phyloP scores from a whole-genome alignment of 345 rosid species.

The Moringa oleifera region DNA sequence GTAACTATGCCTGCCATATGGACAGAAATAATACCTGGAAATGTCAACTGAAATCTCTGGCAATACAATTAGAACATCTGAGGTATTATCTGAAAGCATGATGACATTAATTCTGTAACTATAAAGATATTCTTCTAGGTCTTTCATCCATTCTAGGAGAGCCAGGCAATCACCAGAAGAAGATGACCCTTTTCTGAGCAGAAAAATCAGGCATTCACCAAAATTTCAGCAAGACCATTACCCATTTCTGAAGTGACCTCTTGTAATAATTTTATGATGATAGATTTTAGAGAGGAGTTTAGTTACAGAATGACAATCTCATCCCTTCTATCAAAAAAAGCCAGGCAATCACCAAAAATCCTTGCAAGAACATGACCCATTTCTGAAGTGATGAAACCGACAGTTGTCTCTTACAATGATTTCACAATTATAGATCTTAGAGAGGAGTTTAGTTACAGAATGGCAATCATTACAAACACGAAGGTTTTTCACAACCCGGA shows the following conservation, averaged over 20 bases:
- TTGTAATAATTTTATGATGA: conserved; percentile 41
- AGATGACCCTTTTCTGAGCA: too few relatives aligned
- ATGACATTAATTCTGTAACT: not conserved
- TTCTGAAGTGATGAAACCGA: conserved; percentile 52
- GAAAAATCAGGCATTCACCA: conserved; percentile 25
- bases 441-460: conserved; percentile 39
- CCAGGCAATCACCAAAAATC: conserved; percentile 40
- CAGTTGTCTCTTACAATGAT: conserved; percentile 54
- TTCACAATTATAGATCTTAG: conserved; percentile 34
- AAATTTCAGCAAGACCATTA: conserved; percentile 50
- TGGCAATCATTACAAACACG: conserved; percentile 54
- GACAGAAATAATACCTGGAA: too few relatives aligned
- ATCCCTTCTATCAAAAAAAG: not conserved
- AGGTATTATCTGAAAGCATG: too few relatives aligned
- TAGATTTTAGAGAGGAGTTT: conserved; percentile 42
- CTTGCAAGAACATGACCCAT: conserved; percentile 44
- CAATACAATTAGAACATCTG: too few relatives aligned
- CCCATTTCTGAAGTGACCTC: conserved; percentile 51
- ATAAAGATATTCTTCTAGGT: not conserved
- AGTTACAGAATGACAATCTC: conserved; percentile 45
- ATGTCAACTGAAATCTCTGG: too few relatives aligned
- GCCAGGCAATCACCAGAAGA: too few relatives aligned
- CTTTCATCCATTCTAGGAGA: too few relatives aligned
- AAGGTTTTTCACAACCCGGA: conserved; percentile 46
- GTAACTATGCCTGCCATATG: too few relatives aligned